Conservation (phyloP, 441 rosid species). For the Erodium texanum region DNA sequence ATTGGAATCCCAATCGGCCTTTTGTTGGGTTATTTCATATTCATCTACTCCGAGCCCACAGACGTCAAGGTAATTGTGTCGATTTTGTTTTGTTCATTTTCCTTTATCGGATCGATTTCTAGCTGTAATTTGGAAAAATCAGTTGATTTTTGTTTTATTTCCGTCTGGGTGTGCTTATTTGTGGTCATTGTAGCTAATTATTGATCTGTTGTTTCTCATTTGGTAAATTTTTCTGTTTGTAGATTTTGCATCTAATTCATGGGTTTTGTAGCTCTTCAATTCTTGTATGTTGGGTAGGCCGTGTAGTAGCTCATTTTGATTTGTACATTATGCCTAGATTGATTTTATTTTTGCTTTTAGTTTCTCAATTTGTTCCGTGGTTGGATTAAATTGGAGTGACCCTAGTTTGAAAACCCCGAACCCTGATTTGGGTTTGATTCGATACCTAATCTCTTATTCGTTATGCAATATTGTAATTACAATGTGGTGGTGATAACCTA, state of each 20-base stretch:
- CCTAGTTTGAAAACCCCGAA: no score
- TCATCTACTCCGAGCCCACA: slow-evolving; percentile 19
- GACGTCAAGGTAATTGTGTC: slow-evolving; percentile 24
- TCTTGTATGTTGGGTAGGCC: background rate
- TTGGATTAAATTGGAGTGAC: no score
- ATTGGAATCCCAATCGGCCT: slow-evolving; percentile 28
- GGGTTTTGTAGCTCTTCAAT: background rate
- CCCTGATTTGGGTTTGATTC: no score
- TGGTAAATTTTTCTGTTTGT: background rate
- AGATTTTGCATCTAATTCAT: background rate
- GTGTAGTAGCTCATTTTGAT: background rate
- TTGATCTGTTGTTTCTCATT: background rate
- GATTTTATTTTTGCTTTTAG: no score
- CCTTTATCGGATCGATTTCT: background rate
- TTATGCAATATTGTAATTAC: background rate
- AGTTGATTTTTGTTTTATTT: no score
- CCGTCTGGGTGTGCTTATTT: no score
- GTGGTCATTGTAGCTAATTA: no score
- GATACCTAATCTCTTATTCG: background rate
- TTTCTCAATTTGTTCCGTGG: no score
- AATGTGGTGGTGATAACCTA: background rate
- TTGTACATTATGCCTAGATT: background rate
- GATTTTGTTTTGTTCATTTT: background rate
- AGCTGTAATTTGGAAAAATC: background rate
- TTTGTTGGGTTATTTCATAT: slow-evolving; percentile 27